Conservation (phyloP, 2,329 filamentous ascomycete genomes). For the Amylocarpus encephaloides region DNA sequence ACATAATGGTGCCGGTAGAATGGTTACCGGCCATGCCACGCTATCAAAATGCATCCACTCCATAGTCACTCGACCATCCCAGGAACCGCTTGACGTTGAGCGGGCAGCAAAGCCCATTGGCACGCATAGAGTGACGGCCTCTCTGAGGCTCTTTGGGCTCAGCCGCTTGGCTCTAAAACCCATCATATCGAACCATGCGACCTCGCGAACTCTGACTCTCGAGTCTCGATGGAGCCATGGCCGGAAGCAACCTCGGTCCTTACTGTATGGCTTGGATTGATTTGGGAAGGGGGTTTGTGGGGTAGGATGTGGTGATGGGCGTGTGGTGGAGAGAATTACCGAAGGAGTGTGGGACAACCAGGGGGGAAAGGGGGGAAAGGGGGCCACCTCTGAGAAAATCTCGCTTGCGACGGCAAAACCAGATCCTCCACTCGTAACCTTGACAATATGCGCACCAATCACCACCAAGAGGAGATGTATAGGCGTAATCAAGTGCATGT, state of each 20-base stretch:
- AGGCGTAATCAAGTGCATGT: no score
- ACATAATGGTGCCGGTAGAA: no score
- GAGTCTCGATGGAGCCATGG: no score
- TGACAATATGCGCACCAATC: conserved; percentile 3
- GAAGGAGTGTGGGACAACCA: not conserved
- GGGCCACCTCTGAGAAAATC: not conserved
- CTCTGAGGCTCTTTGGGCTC: no score
- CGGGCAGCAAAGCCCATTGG: conserved; percentile 3
- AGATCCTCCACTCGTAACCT: conserved; percentile 1
- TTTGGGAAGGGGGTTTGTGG: not conserved
- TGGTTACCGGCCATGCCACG: no score
- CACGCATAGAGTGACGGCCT: not conserved
- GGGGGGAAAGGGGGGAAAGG: no score
- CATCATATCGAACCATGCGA: not conserved
- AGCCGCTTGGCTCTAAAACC: not conserved
- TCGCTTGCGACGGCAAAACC: conserved; percentile 1
- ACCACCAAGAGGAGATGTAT: not conserved
- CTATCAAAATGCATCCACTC: not conserved
- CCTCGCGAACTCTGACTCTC: no score
- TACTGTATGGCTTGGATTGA: not conserved
- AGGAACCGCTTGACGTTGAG: not conserved
- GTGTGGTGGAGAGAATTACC: not conserved
- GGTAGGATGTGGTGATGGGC: not conserved
- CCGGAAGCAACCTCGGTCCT: no score
- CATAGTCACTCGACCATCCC: not conserved